Evolutionary conservation across 1,139 yeast genomes (phyloP).

Genomic region (Sugiyamaella neomexicana): DNA sequence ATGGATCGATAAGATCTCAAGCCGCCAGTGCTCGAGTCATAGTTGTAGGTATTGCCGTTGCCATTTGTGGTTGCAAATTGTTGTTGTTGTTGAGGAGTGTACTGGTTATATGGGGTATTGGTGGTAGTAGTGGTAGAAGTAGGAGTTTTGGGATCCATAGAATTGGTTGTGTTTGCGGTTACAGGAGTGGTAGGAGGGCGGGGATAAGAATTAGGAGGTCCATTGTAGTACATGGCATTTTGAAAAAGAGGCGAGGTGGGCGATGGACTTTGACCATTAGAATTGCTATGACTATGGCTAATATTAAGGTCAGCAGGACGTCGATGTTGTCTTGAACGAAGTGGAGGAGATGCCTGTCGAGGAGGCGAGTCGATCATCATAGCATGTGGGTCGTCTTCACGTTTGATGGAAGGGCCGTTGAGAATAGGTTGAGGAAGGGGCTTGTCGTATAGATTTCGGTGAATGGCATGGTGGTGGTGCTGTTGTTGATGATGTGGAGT

Average conservation of each 20-base stretch:
- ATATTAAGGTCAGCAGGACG: slow-evolving; percentile 24
- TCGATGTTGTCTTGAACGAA: slow-evolving; percentile 22
- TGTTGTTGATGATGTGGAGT: slow-evolving; percentile 16
- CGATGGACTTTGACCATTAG: slow-evolving; percentile 8
- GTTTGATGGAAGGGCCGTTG: not conserved
- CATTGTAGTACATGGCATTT: slow-evolving; percentile 18
- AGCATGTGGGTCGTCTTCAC: slow-evolving; percentile 12
- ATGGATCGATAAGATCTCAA: slow-evolving; percentile 26
- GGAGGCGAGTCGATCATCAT: slow-evolving; percentile 22
- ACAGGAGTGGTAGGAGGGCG: slow-evolving; percentile 10
- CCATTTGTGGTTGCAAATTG: not conserved
- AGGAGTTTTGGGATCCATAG: slow-evolving; percentile 21
- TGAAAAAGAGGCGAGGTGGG: slow-evolving; percentile 26
- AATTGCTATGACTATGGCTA: not conserved
- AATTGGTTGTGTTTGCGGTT: slow-evolving; percentile 4
- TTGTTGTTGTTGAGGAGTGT: slow-evolving; percentile 13
- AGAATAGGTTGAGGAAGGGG: slow-evolving; percentile 19
- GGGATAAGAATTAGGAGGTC: slow-evolving; percentile 18
- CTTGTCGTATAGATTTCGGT: slow-evolving; percentile 20
- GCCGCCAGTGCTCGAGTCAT: not conserved
- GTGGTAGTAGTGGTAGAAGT: slow-evolving; percentile 24
- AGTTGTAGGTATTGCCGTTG: slow-evolving; percentile 10
- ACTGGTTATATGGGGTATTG: not conserved
- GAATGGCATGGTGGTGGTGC: slow-evolving; percentile 20
- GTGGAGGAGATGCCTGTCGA: slow-evolving; percentile 6